Evolutionary conservation across 345 rosid species (phyloP), one percentile per base, ranked within the genome.

Genomic region (Adansonia digitata): DNA sequence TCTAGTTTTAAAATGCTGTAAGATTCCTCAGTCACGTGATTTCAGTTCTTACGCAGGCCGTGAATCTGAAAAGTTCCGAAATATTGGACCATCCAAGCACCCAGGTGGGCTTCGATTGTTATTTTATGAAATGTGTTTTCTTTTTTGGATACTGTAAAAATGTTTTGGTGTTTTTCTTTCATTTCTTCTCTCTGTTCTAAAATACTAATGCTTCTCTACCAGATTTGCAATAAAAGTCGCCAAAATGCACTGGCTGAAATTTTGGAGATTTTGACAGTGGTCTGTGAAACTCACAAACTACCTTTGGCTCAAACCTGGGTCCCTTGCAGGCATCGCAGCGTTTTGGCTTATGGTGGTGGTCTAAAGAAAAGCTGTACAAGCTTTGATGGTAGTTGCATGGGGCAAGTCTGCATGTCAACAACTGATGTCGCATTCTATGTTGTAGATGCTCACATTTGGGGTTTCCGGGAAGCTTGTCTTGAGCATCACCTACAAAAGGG

Each of bases 301-400:
- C 97, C 97, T 74, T 74, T 94, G 86, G 98, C 98, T 78, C 98
- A 94, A 86, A 94, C 98, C 35, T 94, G 98, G 98, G 88, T 94
- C 43, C 94, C 98, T 26, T 94, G 98, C 85, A 86, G 85, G 91
- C 97, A 92, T 77, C 90, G 94, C 7, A 89, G 87, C 71, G 91
- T 89, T 79, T 81, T 94, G 17, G 90, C 97, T 52, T 68, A 84
- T 29, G 98, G 94, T 18, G 98, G 98, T 67, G 98, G 97, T 80
- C 77, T 88, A 31, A 88, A 85, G 91, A 94, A 92, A 87, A 87
- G 86, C 76, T 94, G 97, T 75, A 84, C 89, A 20, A 91, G 98
- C 79, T 86, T 91, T 52, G 98, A 92, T 55, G 97, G 93, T 45
- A 89, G 90, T 81, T 94, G 98, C 80, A 86, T 87, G 82, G 97